Evolutionary conservation across 2,329 filamentous ascomycete genomes (phyloP).

Genomic region (Coniochaeta pulveracea): DNA sequence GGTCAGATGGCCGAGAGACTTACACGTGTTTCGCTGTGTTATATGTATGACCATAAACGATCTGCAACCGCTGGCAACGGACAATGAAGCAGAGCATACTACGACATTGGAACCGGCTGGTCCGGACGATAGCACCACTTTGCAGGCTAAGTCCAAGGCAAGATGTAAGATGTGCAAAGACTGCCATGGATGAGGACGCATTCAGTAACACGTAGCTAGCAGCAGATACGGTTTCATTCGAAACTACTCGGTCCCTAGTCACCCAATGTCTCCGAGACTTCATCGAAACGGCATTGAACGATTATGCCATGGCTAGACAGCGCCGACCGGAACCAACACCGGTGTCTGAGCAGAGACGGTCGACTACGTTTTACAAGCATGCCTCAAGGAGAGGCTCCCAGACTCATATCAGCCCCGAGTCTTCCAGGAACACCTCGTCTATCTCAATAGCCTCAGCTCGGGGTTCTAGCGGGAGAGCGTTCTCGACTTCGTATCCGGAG

Average conservation of each 20-base stretch:
- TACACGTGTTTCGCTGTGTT: conserved; percentile 69
- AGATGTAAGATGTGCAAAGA: no score
- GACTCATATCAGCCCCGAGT: no score
- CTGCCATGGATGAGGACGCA: no score
- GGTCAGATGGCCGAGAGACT: conserved; percentile 65
- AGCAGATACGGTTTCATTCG: conserved; percentile 37
- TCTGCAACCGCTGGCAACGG: conserved; percentile 34
- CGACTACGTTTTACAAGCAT: no score
- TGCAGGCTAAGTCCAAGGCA: no score
- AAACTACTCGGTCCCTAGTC: conserved; percentile 43
- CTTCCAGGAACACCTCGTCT: neutral
- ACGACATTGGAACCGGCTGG: no score
- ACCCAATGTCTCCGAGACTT: conserved; percentile 26
- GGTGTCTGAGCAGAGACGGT: no score
- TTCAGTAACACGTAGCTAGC: no score
- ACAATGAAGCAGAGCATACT: conserved; percentile 5
- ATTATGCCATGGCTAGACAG: no score
- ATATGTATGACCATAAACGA: conserved; percentile 82
- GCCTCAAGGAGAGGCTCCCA: no score
- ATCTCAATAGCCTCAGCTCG: neutral
- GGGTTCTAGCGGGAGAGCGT: conserved; percentile 21
- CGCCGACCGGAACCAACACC: no score
- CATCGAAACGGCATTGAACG: conserved; percentile 18
- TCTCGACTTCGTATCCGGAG: conserved; percentile 34
- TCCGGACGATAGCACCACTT: no score